Percentiles rank a stretch among this genome's conserved stretches.
Conservation (phyloP, 2,329 filamentous ascomycete genomes). For the Knufia fluminis region DNA sequence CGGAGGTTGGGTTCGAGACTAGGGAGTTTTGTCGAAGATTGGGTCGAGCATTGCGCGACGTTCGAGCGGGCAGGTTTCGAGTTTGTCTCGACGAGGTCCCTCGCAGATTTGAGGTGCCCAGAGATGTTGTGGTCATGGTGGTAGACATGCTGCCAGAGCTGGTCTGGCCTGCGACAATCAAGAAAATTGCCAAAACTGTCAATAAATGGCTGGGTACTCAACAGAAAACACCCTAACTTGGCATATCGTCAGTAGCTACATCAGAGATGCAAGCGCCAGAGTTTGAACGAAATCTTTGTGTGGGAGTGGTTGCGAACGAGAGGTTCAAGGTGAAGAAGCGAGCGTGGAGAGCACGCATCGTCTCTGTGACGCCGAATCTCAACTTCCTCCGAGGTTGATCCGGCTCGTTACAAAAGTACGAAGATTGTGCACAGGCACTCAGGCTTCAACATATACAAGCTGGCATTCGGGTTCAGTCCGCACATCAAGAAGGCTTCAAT, state of each 20-base stretch:
- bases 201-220: not conserved
- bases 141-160: slow-evolving; percentile 17
- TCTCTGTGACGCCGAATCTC: too few relatives aligned
- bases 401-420: too few relatives aligned
- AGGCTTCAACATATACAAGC: not conserved
- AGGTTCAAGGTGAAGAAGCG: not conserved
- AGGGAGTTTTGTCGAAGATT: slow-evolving; percentile 29
- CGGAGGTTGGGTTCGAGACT: slow-evolving; percentile 24
- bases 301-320: not conserved
- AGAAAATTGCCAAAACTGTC: not conserved
- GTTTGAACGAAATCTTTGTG: not conserved
- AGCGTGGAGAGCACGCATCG: not conserved
- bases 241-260: slow-evolving; percentile 1
- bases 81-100: slow-evolving; percentile 32
- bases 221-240: not conserved
- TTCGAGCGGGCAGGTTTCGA: slow-evolving; percentile 41
- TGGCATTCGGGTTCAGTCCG: too few relatives aligned
- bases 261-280: not conserved
- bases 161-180: slow-evolving; percentile 1
- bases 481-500: not conserved
- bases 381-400: too few relatives aligned
- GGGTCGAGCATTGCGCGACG: slow-evolving; percentile 36
- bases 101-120: slow-evolving; percentile 23
- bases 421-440: not conserved
- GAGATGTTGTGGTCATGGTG: slow-evolving; percentile 16